phyloP scores from a whole-genome alignment of 2,329 filamentous ascomycete genomes.

The Cadophora malorum region DNA sequence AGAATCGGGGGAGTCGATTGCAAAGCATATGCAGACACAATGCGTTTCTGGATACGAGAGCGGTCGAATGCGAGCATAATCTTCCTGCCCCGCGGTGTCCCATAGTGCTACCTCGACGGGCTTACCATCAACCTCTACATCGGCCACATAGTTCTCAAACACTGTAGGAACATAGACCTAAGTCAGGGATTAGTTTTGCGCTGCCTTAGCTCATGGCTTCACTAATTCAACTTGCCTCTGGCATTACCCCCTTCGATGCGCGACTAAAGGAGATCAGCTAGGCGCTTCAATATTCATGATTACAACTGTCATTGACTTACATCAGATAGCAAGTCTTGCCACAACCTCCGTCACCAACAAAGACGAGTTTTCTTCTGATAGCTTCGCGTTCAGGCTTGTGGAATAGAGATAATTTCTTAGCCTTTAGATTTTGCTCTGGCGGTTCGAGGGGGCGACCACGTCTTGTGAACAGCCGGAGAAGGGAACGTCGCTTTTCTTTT shows the following conservation, averaged over 20 bases:
- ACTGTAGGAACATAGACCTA: conserved; percentile 99
- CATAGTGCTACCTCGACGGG: conserved; percentile 99
- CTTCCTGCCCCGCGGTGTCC: conserved; percentile 99
- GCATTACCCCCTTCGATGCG: conserved; percentile 99
- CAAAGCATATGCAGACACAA: conserved; percentile 99
- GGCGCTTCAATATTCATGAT: too few species aligned
- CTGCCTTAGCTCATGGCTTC: too few species aligned
- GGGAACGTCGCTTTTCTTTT: too few species aligned
- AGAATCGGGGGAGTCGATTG: conserved; percentile 97
- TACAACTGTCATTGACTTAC: too few species aligned
- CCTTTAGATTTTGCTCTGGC: too few species aligned
- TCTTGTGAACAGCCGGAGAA: too few species aligned
- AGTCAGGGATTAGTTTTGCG: too few species aligned
- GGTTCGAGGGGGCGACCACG: too few species aligned
- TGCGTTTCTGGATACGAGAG: conserved; percentile 99
- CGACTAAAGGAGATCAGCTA: too few species aligned
- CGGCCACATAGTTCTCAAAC: conserved; percentile 99
- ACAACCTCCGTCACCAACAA: conserved; percentile 98
- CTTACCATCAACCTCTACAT: conserved; percentile 99
- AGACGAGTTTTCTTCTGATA: conserved; percentile 99
- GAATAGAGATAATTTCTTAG: too few species aligned
- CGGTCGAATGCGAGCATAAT: conserved; percentile 98
- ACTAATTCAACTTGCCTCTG: conserved; percentile 80
- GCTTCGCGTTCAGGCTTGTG: too few species aligned
- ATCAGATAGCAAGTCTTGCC: conserved; percentile 99